Evolutionary conservation across 345 rosid genomes (phyloP), one percentile per base, ranked within the genome.

Genomic region (Heritiera littoralis): DNA sequence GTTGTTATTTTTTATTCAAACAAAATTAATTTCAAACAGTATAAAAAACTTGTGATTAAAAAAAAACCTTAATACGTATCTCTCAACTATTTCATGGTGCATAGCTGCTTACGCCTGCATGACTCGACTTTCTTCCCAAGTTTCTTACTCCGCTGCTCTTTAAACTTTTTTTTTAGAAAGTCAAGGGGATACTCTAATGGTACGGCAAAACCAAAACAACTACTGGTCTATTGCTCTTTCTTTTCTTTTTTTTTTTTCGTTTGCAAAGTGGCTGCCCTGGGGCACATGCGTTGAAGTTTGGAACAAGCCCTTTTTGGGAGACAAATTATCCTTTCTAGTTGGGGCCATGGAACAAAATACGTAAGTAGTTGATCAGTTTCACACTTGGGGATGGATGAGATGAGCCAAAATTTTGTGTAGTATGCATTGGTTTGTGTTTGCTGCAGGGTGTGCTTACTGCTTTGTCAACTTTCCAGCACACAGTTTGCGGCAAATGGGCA

Each of bases 401-500:
- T 52, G 63, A 5, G 63, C 20, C 59, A 17, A 56, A 11, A 6
- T 69, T 32, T 72, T 14, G 45, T 49, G 40, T 12, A 45, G 5
- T 1, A 41, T 58, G 64, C 17, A 30, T 11, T 46, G 38, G 28
- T 23, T 23, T 23, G 28, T 23, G 48, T n/a, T 7, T 38, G 41
- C 23, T 28, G 61, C 65, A 51, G 76, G 6, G 20, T 6, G 35
- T 43, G 17, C 14, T 75, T 76, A 23, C 28, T 23, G 28, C 28
- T 23, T 69, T 55, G 60, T 77, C 80, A 76, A 75, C 85, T 77
- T 81, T 75, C 80, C 77, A 72, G 77, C 82, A 66, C 82, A 80
- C 41, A 32, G 55, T 52, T 8, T 32, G 77, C n/a, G 41, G 74
- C 63, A 51, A 66, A 51, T 77, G 73, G 76, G 76, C 78, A 55